A percentile compares a stretch with the other conserved stretches of the same genome.
Conservation (phyloP, 2,329 filamentous ascomycete species). For the Ophiostoma australiae region DNA sequence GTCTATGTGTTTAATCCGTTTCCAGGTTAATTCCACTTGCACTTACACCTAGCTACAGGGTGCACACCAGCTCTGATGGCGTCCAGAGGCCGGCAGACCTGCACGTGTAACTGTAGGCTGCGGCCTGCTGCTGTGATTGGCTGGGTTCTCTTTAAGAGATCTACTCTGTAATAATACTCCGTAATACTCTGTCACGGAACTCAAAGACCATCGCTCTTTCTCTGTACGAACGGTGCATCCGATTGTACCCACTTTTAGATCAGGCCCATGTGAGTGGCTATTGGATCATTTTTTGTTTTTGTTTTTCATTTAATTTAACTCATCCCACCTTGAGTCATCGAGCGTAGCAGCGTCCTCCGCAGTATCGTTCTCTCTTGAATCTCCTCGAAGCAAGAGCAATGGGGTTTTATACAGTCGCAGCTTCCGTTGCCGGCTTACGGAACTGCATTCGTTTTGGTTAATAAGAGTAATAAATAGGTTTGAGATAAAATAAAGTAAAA, state of each 20-base stretch:
- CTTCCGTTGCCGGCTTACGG: neutral
- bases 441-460: too few species aligned
- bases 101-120: conserved; percentile 4
- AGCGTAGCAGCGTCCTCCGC: neutral
- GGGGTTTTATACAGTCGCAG: neutral
- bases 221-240: neutral
- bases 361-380: too few species aligned
- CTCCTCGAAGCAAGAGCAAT: neutral
- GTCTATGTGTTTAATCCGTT: neutral
- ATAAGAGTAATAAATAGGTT: too few species aligned
- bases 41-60: neutral
- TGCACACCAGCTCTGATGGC: neutral
- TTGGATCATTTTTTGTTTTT: neutral
- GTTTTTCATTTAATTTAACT: neutral
- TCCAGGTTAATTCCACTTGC: neutral
- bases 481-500: neutral
- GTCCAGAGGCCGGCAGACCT: neutral
- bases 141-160: neutral
- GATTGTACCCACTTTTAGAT: neutral
- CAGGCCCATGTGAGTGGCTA: neutral
- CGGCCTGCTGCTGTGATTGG: neutral
- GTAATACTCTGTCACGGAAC: too few species aligned
- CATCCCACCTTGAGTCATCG: conserved; percentile 11
- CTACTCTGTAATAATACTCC: too few species aligned
- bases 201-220: neutral